Evolutionary conservation across 306 rosid species (phyloP), one percentile per base, ranked within the genome.

Genomic region (Begonia loranthoides): DNA sequence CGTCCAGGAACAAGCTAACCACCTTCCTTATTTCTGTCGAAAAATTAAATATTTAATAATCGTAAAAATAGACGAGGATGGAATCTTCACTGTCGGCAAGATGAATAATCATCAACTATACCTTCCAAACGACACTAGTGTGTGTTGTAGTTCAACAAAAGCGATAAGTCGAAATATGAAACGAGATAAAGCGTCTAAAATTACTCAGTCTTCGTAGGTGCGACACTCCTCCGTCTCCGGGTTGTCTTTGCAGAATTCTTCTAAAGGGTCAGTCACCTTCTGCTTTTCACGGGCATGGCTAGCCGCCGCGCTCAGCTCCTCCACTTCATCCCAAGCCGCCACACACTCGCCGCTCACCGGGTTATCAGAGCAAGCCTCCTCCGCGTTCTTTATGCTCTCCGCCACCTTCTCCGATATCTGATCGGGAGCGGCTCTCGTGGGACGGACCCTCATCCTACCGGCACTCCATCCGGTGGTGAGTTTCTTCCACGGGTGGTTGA

Each of bases 301-400:
- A 2, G 90, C 97, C n/a, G 97, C 97, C 5, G 97, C 97, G 59
- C 97, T 90, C 36, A 85, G 87, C 73, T 90, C 97, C 86, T 90
- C 97, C 69, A 90, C 97, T 67, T 80, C 94, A 45, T 90, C 97
- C 97, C 97, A 90, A 12, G 97, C 97, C 41, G 95, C 97, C 61
- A 72, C 92, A 49, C 97, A 90, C 61, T 90, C 97, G 0, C 97
- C 79, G 60, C 90, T 79, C 0, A 61, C 68, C 1, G 97, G 83
- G 56, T 85, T 75, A 7, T 47, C 97, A 0, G 87, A 69, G 69
- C 97, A 90, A 0, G 85, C 43, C 51, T 72, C 81, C 70, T 82
- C 70, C 2, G 97, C 97, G 5, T 65, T 52, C 94, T 90, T 90
- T 56, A 90, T 80, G 76, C 97, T 90, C 63, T 90, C 89, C 47